These are phyloP conservation scores for Decorospora gaudefroyi DNA, from an alignment of 2,329 filamentous ascomycete species.

Conservation along the genomic window DNA sequence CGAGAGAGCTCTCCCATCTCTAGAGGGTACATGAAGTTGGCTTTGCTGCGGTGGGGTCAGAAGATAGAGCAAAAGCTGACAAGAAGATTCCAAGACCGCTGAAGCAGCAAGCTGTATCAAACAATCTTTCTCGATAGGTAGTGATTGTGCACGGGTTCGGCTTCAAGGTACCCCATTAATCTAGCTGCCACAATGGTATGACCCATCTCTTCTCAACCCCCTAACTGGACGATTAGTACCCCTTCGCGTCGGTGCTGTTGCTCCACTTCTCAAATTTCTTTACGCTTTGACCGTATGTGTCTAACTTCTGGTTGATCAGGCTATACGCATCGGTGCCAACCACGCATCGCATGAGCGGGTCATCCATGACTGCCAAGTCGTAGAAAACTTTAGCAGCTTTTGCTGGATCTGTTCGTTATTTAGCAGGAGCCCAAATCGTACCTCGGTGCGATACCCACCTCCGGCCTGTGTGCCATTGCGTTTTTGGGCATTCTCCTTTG, in stretches of 20 bases:
- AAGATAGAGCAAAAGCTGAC: not conserved
- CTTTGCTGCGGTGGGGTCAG: not conserved
- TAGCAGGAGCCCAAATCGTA: not conserved
- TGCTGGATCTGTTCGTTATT: slow-evolving; percentile 48
- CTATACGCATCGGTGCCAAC: slow-evolving; percentile 60
- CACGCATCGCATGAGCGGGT: slow-evolving; percentile 58
- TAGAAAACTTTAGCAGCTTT: slow-evolving; percentile 60
- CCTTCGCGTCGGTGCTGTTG: slow-evolving; percentile 56
- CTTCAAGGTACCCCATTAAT: not conserved
- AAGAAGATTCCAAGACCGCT: not conserved
- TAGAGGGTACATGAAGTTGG: too few relatives aligned
- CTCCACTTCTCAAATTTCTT: slow-evolving; percentile 57
- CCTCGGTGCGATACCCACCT: not conserved
- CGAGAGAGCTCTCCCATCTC: too few relatives aligned
- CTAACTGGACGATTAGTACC: slow-evolving; percentile 39
- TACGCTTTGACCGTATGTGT: slow-evolving; percentile 55
- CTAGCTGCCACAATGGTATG: slow-evolving; percentile 1
- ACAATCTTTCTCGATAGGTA: too few relatives aligned
- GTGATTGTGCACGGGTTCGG: not conserved
- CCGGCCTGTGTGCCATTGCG: slow-evolving; percentile 54
- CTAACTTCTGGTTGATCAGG: slow-evolving; percentile 56
- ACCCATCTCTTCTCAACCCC: not conserved
- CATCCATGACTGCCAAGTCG: slow-evolving; percentile 58
- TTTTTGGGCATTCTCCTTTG: slow-evolving; percentile 48
- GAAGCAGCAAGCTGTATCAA: too few relatives aligned